phyloP scores from a whole-genome alignment of 768 basidiomycete species.

The Asterophora parasitica region DNA sequence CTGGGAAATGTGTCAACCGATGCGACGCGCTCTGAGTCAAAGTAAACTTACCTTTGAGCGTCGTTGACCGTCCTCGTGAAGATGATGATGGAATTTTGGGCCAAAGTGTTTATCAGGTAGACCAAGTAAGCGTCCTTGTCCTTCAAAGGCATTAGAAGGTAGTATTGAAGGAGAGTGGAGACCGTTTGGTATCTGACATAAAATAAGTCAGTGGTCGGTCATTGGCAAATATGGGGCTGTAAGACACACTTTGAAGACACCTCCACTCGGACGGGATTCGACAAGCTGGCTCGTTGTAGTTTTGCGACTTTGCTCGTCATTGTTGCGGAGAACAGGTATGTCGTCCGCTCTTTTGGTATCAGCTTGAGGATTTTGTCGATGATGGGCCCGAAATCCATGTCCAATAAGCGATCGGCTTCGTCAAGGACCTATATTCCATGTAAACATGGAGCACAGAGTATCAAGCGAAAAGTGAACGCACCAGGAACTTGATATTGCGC shows the following conservation, averaged over 20 bases:
- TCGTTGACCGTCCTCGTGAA: conserved; percentile 96
- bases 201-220: conserved; percentile 9
- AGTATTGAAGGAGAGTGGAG: conserved; percentile 91
- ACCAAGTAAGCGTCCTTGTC: conserved; percentile 92
- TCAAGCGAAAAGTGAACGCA: conserved; percentile 30
- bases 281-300: conserved; percentile 88
- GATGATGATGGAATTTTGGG: conserved; percentile 91
- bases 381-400: conserved; percentile 93
- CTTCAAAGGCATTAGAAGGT: conserved; percentile 86
- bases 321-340: conserved; percentile 96
- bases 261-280: conserved; percentile 91
- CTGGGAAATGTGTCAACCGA: conserved; percentile 33
- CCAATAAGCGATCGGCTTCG: conserved; percentile 92
- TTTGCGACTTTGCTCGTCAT: conserved; percentile 99
- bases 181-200: conserved; percentile 87
- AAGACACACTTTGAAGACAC: conserved; percentile 83
- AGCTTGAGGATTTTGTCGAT: conserved; percentile 96
- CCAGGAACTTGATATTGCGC: conserved; percentile 81
- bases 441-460: background rate
- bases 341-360: conserved; percentile 90
- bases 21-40: too few relatives aligned
- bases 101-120: conserved; percentile 82
- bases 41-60: conserved; percentile 62
- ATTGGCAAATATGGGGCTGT: background rate
- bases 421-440: conserved; percentile 73